These are phyloP conservation scores for Mrakia hoshinonis DNA, from an alignment of 768 basidiomycete species.

Conservation along the genomic window DNA sequence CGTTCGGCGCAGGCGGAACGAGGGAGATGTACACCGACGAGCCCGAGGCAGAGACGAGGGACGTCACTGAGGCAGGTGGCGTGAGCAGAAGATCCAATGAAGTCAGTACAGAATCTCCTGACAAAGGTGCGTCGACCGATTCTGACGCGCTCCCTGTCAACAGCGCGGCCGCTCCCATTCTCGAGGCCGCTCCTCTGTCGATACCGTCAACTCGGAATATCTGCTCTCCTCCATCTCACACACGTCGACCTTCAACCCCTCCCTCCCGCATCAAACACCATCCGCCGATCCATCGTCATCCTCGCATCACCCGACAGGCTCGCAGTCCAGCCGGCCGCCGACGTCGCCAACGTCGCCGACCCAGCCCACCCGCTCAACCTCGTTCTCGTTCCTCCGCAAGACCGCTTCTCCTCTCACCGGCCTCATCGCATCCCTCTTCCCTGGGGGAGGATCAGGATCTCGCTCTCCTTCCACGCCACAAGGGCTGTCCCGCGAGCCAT, in stretches of 20 bases:
- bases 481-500: neutral
- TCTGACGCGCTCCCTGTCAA: neutral
- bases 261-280: neutral
- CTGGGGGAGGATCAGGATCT: neutral
- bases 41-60: neutral
- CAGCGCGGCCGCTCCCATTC: neutral
- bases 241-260: constrained; percentile 15
- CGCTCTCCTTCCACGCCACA: neutral
- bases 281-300: neutral
- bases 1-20: neutral
- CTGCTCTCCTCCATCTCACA: constrained; percentile 6
- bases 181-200: neutral
- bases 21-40: neutral
- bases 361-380: neutral
- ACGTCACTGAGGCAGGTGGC: no score
- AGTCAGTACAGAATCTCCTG: neutral
- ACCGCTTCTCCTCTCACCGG: neutral
- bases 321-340: no score
- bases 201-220: neutral
- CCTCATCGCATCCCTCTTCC: neutral
- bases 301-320: neutral
- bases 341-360: neutral
- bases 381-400: neutral
- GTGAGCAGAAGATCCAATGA: neutral
- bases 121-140: neutral